Evolutionary conservation across 169 alveolate genomes (phyloP).

Genomic region (Plasmodium knowlesi): DNA sequence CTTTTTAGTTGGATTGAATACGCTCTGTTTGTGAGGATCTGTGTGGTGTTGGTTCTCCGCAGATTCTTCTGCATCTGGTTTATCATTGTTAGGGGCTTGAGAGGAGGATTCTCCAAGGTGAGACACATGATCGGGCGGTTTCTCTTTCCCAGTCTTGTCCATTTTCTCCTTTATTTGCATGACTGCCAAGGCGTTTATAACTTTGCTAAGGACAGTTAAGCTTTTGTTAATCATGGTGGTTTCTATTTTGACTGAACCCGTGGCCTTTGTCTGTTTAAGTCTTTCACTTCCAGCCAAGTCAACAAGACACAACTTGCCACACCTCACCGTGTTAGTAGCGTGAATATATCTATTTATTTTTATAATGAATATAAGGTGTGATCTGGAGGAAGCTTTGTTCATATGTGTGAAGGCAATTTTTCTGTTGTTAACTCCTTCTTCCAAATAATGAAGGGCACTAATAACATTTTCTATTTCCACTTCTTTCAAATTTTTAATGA

Average conservation of each 20-base stretch:
- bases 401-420: constrained; percentile 79
- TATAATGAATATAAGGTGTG: constrained; percentile 79
- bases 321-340: constrained; percentile 85
- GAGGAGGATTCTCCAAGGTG: background rate
- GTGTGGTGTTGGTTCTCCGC: background rate
- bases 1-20: background rate
- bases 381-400: constrained; percentile 81
- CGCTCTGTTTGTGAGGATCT: background rate
- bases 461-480: constrained; percentile 58
- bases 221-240: constrained; percentile 85
- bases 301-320: constrained; percentile 81
- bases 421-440: constrained; percentile 76
- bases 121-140: background rate
- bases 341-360: constrained; percentile 63
- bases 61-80: background rate
- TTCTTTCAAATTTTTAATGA: constrained; percentile 63
- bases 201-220: constrained; percentile 82
- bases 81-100: background rate
- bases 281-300: constrained; percentile 90
- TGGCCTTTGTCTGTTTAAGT: constrained; percentile 85
- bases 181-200: constrained; percentile 80
- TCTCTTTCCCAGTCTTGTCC: background rate
- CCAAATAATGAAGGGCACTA: constrained; percentile 34
- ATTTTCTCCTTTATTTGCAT: constrained; percentile 77
- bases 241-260: constrained; percentile 86